A percentile compares a stretch with the other conserved stretches of the same genome.
Conservation (phyloP, 1,284 basidiomycete genomes). For the Ceratobasidium sp. region DNA sequence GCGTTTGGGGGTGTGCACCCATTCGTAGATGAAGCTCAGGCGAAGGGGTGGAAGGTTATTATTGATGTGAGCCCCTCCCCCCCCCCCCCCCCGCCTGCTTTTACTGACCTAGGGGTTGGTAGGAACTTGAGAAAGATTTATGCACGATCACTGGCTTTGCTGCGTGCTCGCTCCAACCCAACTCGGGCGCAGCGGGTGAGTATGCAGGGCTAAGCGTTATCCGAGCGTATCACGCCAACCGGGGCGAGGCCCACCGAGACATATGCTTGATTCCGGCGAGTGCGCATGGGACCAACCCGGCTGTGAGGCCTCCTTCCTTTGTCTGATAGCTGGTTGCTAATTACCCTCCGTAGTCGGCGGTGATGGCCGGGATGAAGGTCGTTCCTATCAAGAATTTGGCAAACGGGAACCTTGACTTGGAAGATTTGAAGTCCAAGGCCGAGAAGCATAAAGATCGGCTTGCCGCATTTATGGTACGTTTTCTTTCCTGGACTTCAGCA, state of each 20-base stretch:
- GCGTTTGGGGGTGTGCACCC: slow-evolving; percentile 93
- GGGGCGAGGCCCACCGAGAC: slow-evolving; percentile 86
- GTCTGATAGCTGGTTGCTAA: slow-evolving; percentile 13
- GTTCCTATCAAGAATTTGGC: slow-evolving; percentile 89
- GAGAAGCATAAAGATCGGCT: slow-evolving; percentile 91
- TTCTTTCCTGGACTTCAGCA: slow-evolving; percentile 50
- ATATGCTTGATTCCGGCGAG: slow-evolving; percentile 95
- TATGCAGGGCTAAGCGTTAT: slow-evolving; percentile 95
- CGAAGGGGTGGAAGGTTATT: slow-evolving; percentile 84
- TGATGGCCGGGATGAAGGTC: slow-evolving; percentile 97
- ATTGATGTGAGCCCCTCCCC: slow-evolving; percentile 68
- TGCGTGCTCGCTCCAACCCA: slow-evolving; percentile 94
- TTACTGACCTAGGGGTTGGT: slow-evolving; percentile 43
- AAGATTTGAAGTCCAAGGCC: slow-evolving; percentile 87
- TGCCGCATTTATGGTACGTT: slow-evolving; percentile 92
- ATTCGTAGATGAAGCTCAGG: slow-evolving; percentile 91
- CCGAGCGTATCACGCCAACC: slow-evolving; percentile 91
- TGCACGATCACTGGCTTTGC: slow-evolving; percentile 96
- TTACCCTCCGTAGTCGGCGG: slow-evolving; percentile 73
- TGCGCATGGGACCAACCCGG: slow-evolving; percentile 96
- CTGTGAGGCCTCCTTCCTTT: slow-evolving; percentile 62
- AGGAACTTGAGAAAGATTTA: slow-evolving; percentile 91
- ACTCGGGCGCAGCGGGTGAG: slow-evolving; percentile 95
- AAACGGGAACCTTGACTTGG: slow-evolving; percentile 91
- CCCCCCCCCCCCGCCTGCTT: background rate